Conservation (phyloP, 805 yeast genomes). For the Cyberlindnera meyerae region DNA sequence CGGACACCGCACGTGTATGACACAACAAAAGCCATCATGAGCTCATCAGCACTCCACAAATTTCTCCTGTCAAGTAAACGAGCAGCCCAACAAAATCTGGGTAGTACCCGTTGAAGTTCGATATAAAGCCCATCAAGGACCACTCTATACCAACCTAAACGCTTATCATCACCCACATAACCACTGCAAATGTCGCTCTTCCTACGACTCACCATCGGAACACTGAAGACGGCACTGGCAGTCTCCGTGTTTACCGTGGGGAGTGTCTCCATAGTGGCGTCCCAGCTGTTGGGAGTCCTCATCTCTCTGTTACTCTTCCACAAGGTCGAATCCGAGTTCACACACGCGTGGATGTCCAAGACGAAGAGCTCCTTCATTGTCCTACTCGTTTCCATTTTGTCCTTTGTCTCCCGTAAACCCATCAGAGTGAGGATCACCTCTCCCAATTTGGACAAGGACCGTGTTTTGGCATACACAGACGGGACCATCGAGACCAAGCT, state of each 20-base stretch:
- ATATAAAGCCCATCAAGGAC: too few relatives aligned
- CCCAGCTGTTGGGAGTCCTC: constrained; percentile 40
- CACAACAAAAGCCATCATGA: too few relatives aligned
- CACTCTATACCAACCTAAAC: too few relatives aligned
- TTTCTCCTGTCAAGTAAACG: too few relatives aligned
- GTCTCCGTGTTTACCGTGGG: constrained; percentile 27
- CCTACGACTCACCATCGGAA: constrained; percentile 1
- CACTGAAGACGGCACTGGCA: constrained; percentile 1
- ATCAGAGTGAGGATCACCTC: constrained; percentile 48
- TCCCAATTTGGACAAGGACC: constrained; percentile 25
- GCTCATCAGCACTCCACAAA: too few relatives aligned
- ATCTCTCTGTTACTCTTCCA: constrained; percentile 22
- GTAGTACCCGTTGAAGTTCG: too few relatives aligned
- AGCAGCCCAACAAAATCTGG: too few relatives aligned
- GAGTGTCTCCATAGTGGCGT: constrained; percentile 37
- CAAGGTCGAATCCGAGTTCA: constrained; percentile 27
- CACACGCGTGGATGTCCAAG: constrained; percentile 40
- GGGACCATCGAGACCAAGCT: constrained; percentile 26
- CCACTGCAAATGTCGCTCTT: too few relatives aligned
- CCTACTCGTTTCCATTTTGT: constrained; percentile 46
- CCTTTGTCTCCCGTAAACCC: constrained; percentile 41
- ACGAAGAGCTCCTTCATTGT: constrained; percentile 58
- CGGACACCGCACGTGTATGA: too few relatives aligned
- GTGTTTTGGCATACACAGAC: constrained; percentile 9
- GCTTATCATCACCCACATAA: background rate